Conservation (phyloP, 345 rosid genomes). For the Rhizophora apiculata region DNA sequence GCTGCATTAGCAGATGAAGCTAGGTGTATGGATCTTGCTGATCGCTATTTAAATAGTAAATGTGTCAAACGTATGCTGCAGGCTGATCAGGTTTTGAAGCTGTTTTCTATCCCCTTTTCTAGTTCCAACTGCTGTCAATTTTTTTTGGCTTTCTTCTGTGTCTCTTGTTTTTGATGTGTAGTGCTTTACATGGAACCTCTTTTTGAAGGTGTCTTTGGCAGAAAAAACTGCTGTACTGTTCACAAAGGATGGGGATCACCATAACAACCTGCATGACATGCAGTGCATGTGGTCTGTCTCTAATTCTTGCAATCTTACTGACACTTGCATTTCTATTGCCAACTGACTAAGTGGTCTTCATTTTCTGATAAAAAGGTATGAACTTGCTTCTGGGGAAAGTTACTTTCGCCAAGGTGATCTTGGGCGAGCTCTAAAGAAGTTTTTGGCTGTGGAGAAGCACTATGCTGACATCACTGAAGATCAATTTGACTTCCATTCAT, state of each 20-base stretch:
- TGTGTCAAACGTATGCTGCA: slow-evolving; percentile 96
- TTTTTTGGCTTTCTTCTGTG: slow-evolving; percentile 7
- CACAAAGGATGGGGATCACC: slow-evolving; percentile 97
- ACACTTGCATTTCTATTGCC: slow-evolving; percentile 11
- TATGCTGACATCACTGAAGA: slow-evolving; percentile 95
- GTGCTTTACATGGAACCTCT: slow-evolving; percentile 17
- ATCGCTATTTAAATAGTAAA: slow-evolving; percentile 89
- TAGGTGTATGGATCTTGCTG: slow-evolving; percentile 98
- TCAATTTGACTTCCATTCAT: slow-evolving; percentile 97
- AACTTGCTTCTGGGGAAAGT: slow-evolving; percentile 97
- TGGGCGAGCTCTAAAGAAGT: slow-evolving; percentile 88
- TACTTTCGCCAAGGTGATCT: slow-evolving; percentile 91
- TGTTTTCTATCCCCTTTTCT: slow-evolving; percentile 1
- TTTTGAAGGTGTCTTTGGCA: slow-evolving; percentile 73
- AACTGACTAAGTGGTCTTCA: slow-evolving; percentile 10
- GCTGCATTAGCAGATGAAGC: slow-evolving; percentile 99
- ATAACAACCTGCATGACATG: slow-evolving; percentile 99
- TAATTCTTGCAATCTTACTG: slow-evolving; percentile 17
- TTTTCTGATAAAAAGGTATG: slow-evolving; percentile 60
- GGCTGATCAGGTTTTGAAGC: slow-evolving; percentile 84
- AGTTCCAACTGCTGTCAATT: background rate
- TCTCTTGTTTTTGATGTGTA: slow-evolving; percentile 8
- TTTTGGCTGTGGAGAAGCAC: slow-evolving; percentile 97
- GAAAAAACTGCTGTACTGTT: slow-evolving; percentile 91
- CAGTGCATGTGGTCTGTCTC: slow-evolving; percentile 97